Percentiles rank a stretch among this genome's conserved stretches.
phyloP scores from a whole-genome alignment of 2,329 filamentous ascomycete species.

The Cladophialophora chaetospira region DNA sequence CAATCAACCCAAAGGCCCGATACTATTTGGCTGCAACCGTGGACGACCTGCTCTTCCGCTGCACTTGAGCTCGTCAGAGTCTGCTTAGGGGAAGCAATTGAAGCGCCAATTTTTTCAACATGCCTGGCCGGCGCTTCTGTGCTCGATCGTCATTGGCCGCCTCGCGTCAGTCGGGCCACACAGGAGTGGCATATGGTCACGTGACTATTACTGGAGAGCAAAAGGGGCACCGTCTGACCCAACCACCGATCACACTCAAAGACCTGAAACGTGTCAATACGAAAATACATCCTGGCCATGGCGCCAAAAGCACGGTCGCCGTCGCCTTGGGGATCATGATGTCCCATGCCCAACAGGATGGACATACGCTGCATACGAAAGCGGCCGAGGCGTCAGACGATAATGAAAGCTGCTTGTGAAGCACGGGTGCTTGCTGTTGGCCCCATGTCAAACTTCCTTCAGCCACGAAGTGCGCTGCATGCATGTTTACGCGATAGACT shows the following conservation, averaged over 20 bases:
- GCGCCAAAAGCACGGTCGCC: not conserved
- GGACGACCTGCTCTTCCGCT: not conserved
- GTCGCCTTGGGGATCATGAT: not conserved
- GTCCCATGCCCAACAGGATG: not conserved
- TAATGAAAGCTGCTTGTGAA: not conserved
- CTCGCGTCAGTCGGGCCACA: too few relatives aligned
- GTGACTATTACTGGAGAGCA: not conserved
- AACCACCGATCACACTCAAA: not conserved
- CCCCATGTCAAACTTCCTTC: not conserved
- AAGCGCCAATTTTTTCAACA: not conserved
- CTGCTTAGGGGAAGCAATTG: not conserved
- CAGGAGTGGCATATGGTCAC: too few relatives aligned
- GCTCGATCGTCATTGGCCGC: too few relatives aligned
- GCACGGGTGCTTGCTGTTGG: not conserved
- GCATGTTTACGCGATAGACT: conserved; percentile 1
- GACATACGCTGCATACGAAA: not conserved
- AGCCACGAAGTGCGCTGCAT: not conserved
- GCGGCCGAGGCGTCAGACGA: not conserved
- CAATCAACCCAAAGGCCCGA: not conserved
- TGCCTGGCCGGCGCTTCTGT: too few relatives aligned
- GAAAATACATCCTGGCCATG: not conserved
- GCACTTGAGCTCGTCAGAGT: not conserved
- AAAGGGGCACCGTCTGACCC: not conserved
- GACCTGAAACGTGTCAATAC: not conserved
- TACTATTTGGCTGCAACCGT: conserved; percentile 8